A percentile compares a stretch with the other conserved stretches of the same genome.
Conservation (phyloP, 2,329 filamentous ascomycete species). For the Alternaria atra region DNA sequence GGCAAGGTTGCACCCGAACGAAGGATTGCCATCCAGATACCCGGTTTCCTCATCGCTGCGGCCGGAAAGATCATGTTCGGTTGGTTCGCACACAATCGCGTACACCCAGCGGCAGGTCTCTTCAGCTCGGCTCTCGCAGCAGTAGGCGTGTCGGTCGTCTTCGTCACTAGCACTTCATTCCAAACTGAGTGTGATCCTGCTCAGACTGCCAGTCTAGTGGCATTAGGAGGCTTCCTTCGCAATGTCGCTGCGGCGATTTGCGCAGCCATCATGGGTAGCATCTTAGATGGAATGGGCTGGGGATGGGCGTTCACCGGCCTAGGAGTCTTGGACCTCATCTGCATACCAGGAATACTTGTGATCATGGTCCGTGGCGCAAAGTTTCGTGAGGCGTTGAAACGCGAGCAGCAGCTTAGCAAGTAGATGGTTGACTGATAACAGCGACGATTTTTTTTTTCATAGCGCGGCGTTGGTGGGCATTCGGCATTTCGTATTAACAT, state of each 20-base stretch:
- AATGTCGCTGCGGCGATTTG: conserved; percentile 54
- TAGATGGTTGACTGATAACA: background rate
- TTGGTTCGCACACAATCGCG: conserved; percentile 49
- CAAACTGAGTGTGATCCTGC: conserved; percentile 53
- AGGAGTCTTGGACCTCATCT: conserved; percentile 43
- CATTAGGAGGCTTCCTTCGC: conserved; percentile 53
- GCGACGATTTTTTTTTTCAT: conserved; percentile 12
- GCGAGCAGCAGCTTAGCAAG: conserved; percentile 20
- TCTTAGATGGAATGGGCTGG: conserved; percentile 49
- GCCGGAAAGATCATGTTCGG: conserved; percentile 54
- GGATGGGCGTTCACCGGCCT: conserved; percentile 56
- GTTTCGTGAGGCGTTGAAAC: conserved; percentile 32
- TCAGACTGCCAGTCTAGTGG: conserved; percentile 54
- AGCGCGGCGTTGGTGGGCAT: conserved; percentile 23
- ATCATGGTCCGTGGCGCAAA: conserved; percentile 34
- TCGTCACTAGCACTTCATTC: conserved; percentile 55
- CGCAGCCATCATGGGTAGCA: conserved; percentile 47
- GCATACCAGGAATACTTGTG: conserved; percentile 34
- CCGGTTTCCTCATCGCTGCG: conserved; percentile 51
- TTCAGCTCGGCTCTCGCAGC: conserved; percentile 46
- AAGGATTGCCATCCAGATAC: conserved; percentile 53
- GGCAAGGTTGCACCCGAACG: conserved; percentile 50
- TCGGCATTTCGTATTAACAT: background rate
- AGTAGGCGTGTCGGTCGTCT: conserved; percentile 52
- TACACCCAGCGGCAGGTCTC: conserved; percentile 28